Base-by-base conservation (phyloP, 2,329 filamentous ascomycete genomes). In the Penicillium hordei region DNA sequence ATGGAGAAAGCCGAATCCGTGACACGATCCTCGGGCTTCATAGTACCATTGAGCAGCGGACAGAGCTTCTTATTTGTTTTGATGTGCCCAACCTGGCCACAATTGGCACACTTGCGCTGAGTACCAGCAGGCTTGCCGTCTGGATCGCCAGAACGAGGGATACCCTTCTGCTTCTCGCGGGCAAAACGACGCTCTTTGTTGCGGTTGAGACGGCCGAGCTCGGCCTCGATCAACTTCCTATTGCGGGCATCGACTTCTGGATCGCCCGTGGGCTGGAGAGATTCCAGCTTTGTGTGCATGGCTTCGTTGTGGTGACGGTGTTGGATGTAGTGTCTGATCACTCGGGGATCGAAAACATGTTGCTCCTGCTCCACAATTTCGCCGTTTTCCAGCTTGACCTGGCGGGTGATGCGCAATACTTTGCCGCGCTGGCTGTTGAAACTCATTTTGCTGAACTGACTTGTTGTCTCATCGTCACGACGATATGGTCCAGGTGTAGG, bases 1-100 rank as follows among this genome's bases (percentile, higher is more conserved):
- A 80, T 79, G 2, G 75, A 74, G 63, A 81, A 81, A 17, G 78
- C 78, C 2, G 78, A 77, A 55, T 76, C 77, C 57, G 72, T 76
- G 51, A 77, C 72, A 3, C 72, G 75, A 29, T 81, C 78, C 58
- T 81, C 79, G 38, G 76, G 77, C 63, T 89, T 88, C 79, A 89
- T 89, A 33, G 89, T 90, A 52, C 91, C 91, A 72, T 95, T 95
- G 61, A 95, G 87, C 73, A 94, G 81, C 48, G 91, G 91, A 73
- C 91, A 95, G 68, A 93, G 83, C 91, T 97, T 97, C 80, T 97
- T 96, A 81, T 97, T 97, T 48, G 93, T 97, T 78, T 97, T 97
- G 81, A 99, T 99, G 72, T 99, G 94, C 33, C 94, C 94, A 54
- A 96, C 89, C 75, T 94, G 90, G 50, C 94, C 94, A 78, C 94